These are phyloP conservation scores for Mariannaea sp. DNA, from an alignment of 2,329 filamentous ascomycete genomes.

Conservation along the genomic window DNA sequence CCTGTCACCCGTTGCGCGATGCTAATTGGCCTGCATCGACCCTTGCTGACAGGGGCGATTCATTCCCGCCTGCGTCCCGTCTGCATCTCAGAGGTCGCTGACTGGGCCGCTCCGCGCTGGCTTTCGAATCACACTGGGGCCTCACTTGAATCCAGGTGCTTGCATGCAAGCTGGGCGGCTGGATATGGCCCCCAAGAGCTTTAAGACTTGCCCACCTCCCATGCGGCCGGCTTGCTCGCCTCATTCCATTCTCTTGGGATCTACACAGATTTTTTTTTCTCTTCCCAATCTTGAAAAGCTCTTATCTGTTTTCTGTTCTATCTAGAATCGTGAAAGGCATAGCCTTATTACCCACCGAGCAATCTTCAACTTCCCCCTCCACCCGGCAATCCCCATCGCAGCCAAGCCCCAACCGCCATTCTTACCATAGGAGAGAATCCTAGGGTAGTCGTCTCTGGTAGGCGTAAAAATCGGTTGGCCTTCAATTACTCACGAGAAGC, in stretches of 20 bases:
- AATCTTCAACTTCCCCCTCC: not conserved
- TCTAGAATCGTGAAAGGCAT: not conserved
- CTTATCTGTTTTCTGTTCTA: not conserved
- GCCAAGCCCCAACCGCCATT: not conserved
- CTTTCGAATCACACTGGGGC: constrained; percentile 37
- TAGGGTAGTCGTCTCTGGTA: constrained; percentile 15
- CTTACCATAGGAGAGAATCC: not conserved
- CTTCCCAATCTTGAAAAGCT: not conserved
- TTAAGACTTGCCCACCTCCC: constrained; percentile 36
- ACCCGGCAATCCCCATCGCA: constrained; percentile 2
- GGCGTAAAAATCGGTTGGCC: not conserved
- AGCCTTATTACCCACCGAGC: not conserved
- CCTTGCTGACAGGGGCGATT: constrained; percentile 27
- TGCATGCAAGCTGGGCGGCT: constrained; percentile 35
- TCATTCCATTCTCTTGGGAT: constrained; percentile 19
- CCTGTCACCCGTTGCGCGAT: constrained; percentile 8
- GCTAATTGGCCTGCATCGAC: constrained; percentile 27
- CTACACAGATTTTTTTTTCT: constrained; percentile 16
- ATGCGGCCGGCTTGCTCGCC: constrained; percentile 25
- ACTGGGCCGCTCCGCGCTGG: constrained; percentile 36
- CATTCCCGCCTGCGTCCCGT: constrained; percentile 28
- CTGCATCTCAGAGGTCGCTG: constrained; percentile 29
- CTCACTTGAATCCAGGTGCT: constrained; percentile 23
- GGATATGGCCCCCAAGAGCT: constrained; percentile 28
- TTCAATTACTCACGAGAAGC: not conserved